Conservation (phyloP, 1,284 basidiomycete genomes). For the Ceraceosorus bombacis region DNA sequence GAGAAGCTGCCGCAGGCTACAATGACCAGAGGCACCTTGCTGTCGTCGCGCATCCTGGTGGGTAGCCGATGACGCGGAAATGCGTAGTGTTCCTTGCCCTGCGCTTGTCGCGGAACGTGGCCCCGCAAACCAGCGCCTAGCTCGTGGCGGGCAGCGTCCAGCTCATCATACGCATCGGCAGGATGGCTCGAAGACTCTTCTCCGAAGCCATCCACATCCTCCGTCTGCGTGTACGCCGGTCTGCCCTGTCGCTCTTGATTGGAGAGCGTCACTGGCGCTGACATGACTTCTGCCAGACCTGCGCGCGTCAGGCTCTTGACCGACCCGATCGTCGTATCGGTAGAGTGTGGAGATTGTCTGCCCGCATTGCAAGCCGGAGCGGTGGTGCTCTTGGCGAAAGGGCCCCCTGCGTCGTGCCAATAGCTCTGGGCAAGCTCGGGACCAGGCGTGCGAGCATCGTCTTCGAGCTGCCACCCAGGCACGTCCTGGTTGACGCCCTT, state of each 20-base stretch:
- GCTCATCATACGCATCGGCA: not conserved
- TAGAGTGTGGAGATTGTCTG: not conserved
- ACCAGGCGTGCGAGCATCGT: too few relatives aligned
- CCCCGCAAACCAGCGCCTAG: not conserved
- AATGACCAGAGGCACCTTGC: conserved; percentile 44
- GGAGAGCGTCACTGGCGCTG: not conserved
- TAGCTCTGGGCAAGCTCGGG: too few relatives aligned
- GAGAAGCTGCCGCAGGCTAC: conserved; percentile 57
- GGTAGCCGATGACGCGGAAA: conserved; percentile 45
- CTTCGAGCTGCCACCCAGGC: conserved; percentile 28
- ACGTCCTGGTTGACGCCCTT: conserved; percentile 24
- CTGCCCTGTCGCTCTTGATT: not conserved
- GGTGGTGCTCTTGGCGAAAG: not conserved
- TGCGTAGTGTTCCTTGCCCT: conserved; percentile 30
- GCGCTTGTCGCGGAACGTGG: not conserved
- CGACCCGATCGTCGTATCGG: not conserved
- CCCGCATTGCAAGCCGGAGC: not conserved
- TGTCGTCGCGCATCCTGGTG: conserved; percentile 42
- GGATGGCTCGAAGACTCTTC: not conserved
- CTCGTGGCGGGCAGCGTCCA: not conserved
- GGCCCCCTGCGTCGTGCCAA: too few relatives aligned
- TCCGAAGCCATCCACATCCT: not conserved
- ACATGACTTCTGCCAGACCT: not conserved
- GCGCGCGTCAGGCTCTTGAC: not conserved
- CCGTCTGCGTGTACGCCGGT: not conserved